Evolutionary conservation across 129 eudicot species (phyloP).

Genomic region (Centella asiatica): DNA sequence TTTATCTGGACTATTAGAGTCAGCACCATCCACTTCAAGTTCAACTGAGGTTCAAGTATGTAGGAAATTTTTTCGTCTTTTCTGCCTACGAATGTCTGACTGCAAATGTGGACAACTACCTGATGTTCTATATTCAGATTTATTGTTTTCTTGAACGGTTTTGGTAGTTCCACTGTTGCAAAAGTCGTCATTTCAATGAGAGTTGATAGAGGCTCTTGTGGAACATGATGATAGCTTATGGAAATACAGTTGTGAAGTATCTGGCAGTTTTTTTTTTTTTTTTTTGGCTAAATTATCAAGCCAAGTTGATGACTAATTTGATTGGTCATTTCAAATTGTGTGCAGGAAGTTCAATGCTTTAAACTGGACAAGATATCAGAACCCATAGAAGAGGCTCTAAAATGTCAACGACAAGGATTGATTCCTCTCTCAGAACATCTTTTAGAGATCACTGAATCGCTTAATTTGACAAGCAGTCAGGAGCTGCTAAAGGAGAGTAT

Average conservation of each 20-base stretch:
- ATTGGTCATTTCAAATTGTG: constrained; percentile 37
- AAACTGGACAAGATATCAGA: constrained; percentile 40
- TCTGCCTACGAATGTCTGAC: neutral
- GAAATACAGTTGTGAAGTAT: too few relatives aligned
- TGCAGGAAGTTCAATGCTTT: constrained; percentile 49
- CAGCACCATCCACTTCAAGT: constrained; percentile 36
- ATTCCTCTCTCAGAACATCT: constrained; percentile 36
- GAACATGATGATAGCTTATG: too few relatives aligned
- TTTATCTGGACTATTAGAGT: constrained; percentile 36
- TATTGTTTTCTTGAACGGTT: too few relatives aligned
- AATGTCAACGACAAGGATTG: constrained; percentile 32
- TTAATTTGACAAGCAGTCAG: constrained; percentile 41
- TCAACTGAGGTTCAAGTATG: constrained; percentile 59
- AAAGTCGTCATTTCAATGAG: too few relatives aligned
- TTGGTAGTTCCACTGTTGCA: too few relatives aligned
- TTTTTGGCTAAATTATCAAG: neutral
- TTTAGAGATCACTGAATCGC: constrained; percentile 28
- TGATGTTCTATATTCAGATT: too few relatives aligned
- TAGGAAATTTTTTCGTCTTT: constrained; percentile 2
- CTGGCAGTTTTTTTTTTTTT: too few relatives aligned
- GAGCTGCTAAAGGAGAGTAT: constrained; percentile 69
- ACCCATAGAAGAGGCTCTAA: constrained; percentile 47
- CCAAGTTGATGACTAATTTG: constrained; percentile 4
- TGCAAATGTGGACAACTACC: too few relatives aligned
- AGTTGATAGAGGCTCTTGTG: neutral